phyloP scores from a whole-genome alignment of 805 yeast genomes.

The Diddensiella santjacobensis region DNA sequence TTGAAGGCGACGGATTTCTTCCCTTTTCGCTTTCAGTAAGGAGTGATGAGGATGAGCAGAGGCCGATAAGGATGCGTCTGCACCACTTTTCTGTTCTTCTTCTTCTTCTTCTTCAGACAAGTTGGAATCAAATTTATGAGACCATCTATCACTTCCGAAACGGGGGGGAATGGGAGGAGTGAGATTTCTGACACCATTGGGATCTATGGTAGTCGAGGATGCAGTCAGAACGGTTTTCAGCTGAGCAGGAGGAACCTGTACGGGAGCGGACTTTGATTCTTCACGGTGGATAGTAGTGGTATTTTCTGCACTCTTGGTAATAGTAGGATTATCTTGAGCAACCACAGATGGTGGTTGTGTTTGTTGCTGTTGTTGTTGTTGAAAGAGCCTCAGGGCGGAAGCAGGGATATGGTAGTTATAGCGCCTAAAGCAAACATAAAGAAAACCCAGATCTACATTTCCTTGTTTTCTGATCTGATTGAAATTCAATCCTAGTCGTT shows the following conservation, averaged over 20 bases:
- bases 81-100: conserved; percentile 1
- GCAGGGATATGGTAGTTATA: neutral
- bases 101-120: conserved; percentile 24
- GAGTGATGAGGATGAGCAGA: neutral
- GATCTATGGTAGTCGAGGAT: too few species aligned
- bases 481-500: conserved; percentile 27
- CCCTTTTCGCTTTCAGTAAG: conserved; percentile 19
- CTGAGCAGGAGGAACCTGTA: too few species aligned
- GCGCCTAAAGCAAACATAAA: conserved; percentile 9
- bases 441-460: conserved; percentile 15
- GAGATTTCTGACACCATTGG: too few species aligned
- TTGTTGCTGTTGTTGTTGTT: too few species aligned
- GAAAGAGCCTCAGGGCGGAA: neutral
- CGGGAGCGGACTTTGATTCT: too few species aligned
- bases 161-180: neutral
- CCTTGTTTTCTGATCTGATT: conserved; percentile 25
- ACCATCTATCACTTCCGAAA: conserved; percentile 27
- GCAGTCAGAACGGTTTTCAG: too few species aligned
- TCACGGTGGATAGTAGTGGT: too few species aligned
- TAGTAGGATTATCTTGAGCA: too few species aligned
- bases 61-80: neutral
- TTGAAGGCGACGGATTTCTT: conserved; percentile 18
- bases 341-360: too few species aligned
- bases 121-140: conserved; percentile 17
- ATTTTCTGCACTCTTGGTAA: too few species aligned